A percentile compares a stretch with the other conserved stretches of the same genome.
These are phyloP conservation scores for Xylaria sp. DNA, from an alignment of 2,329 filamentous ascomycete genomes.

Conservation along the genomic window DNA sequence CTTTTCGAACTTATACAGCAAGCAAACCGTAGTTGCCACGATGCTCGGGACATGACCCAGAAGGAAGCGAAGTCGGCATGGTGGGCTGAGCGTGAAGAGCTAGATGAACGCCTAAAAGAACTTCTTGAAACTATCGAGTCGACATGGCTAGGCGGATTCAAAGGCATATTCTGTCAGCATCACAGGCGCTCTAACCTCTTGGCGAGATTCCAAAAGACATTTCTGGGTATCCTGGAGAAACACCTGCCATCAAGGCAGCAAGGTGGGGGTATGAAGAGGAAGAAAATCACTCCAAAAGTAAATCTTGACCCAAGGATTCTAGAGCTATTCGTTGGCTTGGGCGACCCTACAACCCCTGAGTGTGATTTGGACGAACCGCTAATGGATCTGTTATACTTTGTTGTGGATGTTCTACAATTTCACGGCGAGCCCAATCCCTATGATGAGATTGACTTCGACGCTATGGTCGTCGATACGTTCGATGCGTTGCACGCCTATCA, in stretches of 20 bases:
- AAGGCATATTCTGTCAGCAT: constrained; percentile 88
- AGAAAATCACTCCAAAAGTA: constrained; percentile 55
- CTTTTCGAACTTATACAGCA: constrained; percentile 83
- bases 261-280: constrained; percentile 65
- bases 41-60: constrained; percentile 73
- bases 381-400: constrained; percentile 94
- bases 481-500: constrained; percentile 88
- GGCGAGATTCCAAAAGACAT: constrained; percentile 78
- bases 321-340: constrained; percentile 88
- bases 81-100: constrained; percentile 86
- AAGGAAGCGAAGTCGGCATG: constrained; percentile 83
- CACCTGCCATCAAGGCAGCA: constrained; percentile 85
- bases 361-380: constrained; percentile 86
- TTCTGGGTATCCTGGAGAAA: constrained; percentile 82
- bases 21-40: constrained; percentile 86
- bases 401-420: constrained; percentile 96
- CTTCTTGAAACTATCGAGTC: constrained; percentile 88
- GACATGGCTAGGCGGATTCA: constrained; percentile 95
- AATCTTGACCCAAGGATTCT: constrained; percentile 72
- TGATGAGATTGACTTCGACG: constrained; percentile 96
- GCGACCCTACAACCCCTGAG: constrained; percentile 74
- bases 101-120: constrained; percentile 81
- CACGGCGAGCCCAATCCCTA: constrained; percentile 96
- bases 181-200: constrained; percentile 71
- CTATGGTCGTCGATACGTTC: constrained; percentile 86